phyloP scores from a whole-genome alignment of 2,329 filamentous ascomycete species.

The Microdochium paspali region DNA sequence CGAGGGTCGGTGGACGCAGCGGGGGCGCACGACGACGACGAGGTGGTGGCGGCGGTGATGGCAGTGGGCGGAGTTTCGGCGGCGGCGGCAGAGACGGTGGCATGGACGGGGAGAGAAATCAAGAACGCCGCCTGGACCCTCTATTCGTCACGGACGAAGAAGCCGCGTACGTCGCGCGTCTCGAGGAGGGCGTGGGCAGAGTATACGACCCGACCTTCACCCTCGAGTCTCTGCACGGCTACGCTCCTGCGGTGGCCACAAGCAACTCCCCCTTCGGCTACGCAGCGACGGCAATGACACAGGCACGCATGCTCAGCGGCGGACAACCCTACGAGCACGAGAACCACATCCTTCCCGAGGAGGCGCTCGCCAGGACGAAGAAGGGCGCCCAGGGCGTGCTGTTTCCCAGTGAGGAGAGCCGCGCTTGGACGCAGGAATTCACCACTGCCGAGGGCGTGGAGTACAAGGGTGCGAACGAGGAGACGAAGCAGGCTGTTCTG shows the following conservation, averaged over 20 bases:
- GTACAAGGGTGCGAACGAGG: slow-evolving; percentile 10
- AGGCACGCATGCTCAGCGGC: slow-evolving; percentile 28
- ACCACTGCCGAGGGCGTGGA: slow-evolving; percentile 5
- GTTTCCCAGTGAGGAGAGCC: slow-evolving; percentile 23
- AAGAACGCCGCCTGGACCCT: neutral
- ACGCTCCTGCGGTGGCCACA: slow-evolving; percentile 26
- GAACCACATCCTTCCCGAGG: slow-evolving; percentile 9
- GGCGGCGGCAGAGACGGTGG: slow-evolving; percentile 1
- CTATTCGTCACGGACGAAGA: neutral
- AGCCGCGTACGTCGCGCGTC: neutral
- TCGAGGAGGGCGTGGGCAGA: slow-evolving; percentile 12
- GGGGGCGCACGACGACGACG: slow-evolving; percentile 2
- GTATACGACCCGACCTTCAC: slow-evolving; percentile 23
- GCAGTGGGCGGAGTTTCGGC: slow-evolving; percentile 5
- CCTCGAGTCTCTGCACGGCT: slow-evolving; percentile 22
- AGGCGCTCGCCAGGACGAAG: slow-evolving; percentile 12
- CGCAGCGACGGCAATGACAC: slow-evolving; percentile 23
- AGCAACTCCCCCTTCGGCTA: slow-evolving; percentile 16
- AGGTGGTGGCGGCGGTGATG: slow-evolving; percentile 2
- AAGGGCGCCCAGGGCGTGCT: slow-evolving; percentile 25
- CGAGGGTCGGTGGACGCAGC: slow-evolving; percentile 2
- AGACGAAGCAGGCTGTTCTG: slow-evolving; percentile 21
- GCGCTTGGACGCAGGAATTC: slow-evolving; percentile 14
- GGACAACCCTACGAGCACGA: slow-evolving; percentile 20
- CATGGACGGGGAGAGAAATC: neutral